Percentiles rank a stretch among this genome's conserved stretches.
These are phyloP conservation scores for Debaryomyces singareniensis DNA, from an alignment of 1,139 yeast genomes.

Conservation along the genomic window DNA sequence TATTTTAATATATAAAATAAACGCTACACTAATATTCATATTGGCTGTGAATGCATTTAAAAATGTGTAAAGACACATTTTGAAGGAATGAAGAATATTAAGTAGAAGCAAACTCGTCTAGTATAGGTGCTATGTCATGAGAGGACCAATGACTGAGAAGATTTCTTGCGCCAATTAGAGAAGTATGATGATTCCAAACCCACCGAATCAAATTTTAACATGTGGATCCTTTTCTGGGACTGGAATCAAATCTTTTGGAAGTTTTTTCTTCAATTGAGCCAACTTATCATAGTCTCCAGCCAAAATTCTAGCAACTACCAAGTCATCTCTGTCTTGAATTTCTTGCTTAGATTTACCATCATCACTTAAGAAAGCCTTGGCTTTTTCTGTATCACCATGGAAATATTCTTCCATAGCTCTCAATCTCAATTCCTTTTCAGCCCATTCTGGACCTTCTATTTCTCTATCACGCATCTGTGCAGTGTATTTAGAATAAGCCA, in stretches of 20 bases:
- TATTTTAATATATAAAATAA: too few relatives aligned
- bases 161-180: too few relatives aligned
- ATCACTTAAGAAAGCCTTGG: slow-evolving; percentile 49
- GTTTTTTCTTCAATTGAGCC: slow-evolving; percentile 59
- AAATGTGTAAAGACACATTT: too few relatives aligned
- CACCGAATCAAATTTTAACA: slow-evolving; percentile 21
- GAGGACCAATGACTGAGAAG: too few relatives aligned
- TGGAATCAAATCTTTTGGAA: slow-evolving; percentile 34
- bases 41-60: too few relatives aligned
- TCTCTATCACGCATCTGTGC: slow-evolving; percentile 39
- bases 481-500: slow-evolving; percentile 41
- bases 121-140: too few relatives aligned
- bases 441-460: slow-evolving; percentile 63
- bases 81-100: too few relatives aligned
- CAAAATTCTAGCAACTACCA: slow-evolving; percentile 75
- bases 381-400: slow-evolving; percentile 59
- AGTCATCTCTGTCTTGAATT: slow-evolving; percentile 65
- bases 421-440: slow-evolving; percentile 72
- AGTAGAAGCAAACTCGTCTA: too few relatives aligned
- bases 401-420: slow-evolving; percentile 65
- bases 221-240: slow-evolving; percentile 29
- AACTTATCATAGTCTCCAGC: slow-evolving; percentile 82
- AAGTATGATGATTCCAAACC: too few relatives aligned
- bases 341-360: slow-evolving; percentile 55
- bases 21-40: too few relatives aligned